Evolutionary conservation across 2,329 filamentous ascomycete genomes (phyloP).

Genomic region (Coniosporium tulheliwenetii): DNA sequence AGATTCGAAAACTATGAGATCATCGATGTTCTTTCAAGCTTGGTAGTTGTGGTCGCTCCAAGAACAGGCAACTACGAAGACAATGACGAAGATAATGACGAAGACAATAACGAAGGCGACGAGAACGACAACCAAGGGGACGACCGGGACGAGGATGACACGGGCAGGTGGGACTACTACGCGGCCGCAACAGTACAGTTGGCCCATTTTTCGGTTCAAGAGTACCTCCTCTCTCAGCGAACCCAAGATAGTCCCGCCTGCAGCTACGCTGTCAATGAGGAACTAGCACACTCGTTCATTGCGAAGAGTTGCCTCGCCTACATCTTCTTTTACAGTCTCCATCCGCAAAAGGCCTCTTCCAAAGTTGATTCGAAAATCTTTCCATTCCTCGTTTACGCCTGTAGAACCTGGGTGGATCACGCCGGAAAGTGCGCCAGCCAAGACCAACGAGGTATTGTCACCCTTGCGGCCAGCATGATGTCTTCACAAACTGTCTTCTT

Average conservation of each 20-base stretch:
- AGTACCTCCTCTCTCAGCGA: constrained; percentile 10
- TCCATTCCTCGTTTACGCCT: neutral
- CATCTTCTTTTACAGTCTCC: constrained; percentile 1
- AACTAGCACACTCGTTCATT: constrained; percentile 3
- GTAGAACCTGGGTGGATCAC: neutral
- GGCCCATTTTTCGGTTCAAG: constrained; percentile 11
- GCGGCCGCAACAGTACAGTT: constrained; percentile 4
- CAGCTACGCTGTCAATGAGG: neutral
- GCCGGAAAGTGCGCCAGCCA: neutral
- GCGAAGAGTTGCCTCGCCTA: constrained; percentile 6
- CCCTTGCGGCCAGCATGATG: neutral
- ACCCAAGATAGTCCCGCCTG: constrained; percentile 2
- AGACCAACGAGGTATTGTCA: neutral
- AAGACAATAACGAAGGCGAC: neutral
- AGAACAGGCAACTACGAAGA: constrained; percentile 4
- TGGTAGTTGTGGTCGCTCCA: too few species aligned
- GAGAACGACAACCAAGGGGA: neutral
- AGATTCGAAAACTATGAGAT: constrained; percentile 2
- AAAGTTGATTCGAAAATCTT: neutral
- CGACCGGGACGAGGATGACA: constrained; percentile 1
- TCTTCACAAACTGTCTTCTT: neutral
- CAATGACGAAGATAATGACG: neutral
- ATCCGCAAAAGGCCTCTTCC: neutral
- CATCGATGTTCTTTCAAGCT: too few species aligned
- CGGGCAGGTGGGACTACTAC: too few species aligned